Evolutionary conservation across 1,284 basidiomycete genomes (phyloP).

Genomic region (Prillingera fragicola): DNA sequence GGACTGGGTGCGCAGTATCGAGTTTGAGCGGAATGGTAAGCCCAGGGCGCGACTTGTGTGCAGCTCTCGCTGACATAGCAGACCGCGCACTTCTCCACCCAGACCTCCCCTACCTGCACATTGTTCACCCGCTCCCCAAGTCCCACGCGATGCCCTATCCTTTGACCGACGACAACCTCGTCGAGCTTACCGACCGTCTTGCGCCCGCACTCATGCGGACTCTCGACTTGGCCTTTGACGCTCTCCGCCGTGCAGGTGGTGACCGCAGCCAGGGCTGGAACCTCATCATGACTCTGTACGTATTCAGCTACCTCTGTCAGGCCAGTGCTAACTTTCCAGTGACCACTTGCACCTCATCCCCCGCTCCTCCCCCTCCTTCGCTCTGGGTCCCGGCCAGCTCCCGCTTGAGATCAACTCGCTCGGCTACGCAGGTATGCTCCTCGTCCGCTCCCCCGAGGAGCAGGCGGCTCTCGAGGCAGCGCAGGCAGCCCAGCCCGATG

Average conservation of each 20-base stretch:
- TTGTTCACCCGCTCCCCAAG: constrained; percentile 53
- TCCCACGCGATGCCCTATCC: constrained; percentile 52
- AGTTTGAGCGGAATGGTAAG: constrained; percentile 59
- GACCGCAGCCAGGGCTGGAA: constrained; percentile 57
- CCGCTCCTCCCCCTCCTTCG: constrained; percentile 50
- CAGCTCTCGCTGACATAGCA: constrained; percentile 42
- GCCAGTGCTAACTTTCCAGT: constrained; percentile 19
- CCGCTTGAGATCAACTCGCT: constrained; percentile 68
- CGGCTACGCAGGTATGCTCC: constrained; percentile 78
- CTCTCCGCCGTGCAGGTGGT: constrained; percentile 45
- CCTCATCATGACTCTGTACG: constrained; percentile 63
- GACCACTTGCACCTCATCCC: constrained; percentile 80
- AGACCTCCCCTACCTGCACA: constrained; percentile 69
- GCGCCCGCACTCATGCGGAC: constrained; percentile 64
- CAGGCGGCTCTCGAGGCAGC: constrained; percentile 56
- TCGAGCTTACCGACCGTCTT: constrained; percentile 54
- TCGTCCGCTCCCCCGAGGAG: constrained; percentile 72
- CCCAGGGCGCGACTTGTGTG: neutral
- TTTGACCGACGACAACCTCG: constrained; percentile 45
- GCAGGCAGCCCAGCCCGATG: constrained; percentile 17
- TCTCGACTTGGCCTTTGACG: constrained; percentile 71
- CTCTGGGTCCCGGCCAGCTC: constrained; percentile 21
- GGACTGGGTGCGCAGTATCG: constrained; percentile 56
- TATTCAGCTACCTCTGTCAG: constrained; percentile 4
- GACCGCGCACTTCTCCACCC: constrained; percentile 67